Evolutionary conservation across 345 rosid species (phyloP).

Genomic region (Lenwebbia sp.): DNA sequence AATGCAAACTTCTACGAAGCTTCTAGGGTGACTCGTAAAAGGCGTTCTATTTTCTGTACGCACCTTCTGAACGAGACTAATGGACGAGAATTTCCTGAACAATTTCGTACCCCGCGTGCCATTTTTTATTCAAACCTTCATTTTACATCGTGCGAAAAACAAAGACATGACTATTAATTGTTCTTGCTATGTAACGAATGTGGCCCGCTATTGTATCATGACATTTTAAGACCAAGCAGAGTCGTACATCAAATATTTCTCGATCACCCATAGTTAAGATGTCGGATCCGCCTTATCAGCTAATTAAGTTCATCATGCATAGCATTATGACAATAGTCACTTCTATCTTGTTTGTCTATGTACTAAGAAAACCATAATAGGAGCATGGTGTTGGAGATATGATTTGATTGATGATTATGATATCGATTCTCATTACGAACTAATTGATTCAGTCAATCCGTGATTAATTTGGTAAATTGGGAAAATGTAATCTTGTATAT

Average conservation of each 20-base stretch:
- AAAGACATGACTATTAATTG: background rate
- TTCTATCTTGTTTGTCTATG: background rate
- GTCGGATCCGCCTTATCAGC: accelerated
- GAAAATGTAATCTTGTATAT: no score
- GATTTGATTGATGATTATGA: no score
- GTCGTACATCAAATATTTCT: background rate
- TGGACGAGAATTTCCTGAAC: background rate
- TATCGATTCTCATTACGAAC: no score
- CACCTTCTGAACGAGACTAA: background rate
- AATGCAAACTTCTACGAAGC: background rate
- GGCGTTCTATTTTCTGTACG: accelerated
- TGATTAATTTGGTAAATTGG: no score
- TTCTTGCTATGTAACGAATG: background rate
- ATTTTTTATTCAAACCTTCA: background rate
- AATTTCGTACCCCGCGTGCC: background rate
- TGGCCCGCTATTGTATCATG: background rate
- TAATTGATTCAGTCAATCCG: no score
- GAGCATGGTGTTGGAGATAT: no score
- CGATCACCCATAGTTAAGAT: background rate
- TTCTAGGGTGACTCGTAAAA: background rate
- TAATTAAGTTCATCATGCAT: background rate
- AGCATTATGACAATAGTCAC: background rate
- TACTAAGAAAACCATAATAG: background rate
- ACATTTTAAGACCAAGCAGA: background rate
- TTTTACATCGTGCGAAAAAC: background rate